These are phyloP conservation scores for Aspergillus thermomutatus DNA, from an alignment of 2,329 filamentous ascomycete species.

Conservation along the genomic window DNA sequence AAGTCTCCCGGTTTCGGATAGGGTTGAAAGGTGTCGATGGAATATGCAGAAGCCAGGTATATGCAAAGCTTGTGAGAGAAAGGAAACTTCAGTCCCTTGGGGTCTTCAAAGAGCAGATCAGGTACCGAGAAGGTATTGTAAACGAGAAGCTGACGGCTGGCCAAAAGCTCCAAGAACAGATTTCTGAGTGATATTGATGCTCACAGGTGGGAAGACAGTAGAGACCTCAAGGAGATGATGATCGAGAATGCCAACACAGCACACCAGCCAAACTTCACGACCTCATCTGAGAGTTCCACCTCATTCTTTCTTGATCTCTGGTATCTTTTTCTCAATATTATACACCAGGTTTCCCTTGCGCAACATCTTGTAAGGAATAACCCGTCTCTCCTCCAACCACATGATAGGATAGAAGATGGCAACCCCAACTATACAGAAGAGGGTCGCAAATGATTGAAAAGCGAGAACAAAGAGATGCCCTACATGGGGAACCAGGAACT, in stretches of 20 bases:
- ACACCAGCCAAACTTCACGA: neutral
- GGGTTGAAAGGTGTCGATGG: too few species aligned
- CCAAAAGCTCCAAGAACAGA: too few species aligned
- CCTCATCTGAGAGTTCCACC: neutral
- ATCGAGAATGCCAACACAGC: neutral
- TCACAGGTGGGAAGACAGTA: too few species aligned
- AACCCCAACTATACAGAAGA: constrained; percentile 62
- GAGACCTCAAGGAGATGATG: too few species aligned
- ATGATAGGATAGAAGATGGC: constrained; percentile 50
- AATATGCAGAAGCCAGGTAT: too few species aligned
- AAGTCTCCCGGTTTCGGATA: too few species aligned
- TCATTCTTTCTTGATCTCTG: constrained; percentile 23
- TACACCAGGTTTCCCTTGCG: constrained; percentile 24
- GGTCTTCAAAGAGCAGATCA: too few species aligned
- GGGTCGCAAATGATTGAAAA: constrained; percentile 64
- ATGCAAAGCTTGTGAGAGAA: too few species aligned
- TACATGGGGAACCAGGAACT: constrained; percentile 64
- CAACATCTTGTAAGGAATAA: constrained; percentile 21
- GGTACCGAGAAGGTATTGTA: too few species aligned
- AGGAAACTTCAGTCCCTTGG: too few species aligned
- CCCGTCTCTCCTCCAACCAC: constrained; percentile 45
- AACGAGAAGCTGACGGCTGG: too few species aligned
- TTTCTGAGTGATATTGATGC: too few species aligned
- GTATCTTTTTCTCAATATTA: constrained; percentile 20
- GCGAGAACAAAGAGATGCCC: constrained; percentile 55